phyloP scores from a whole-genome alignment of 2,329 filamentous ascomycete species.

The Ceratocystis cacaofunesta region DNA sequence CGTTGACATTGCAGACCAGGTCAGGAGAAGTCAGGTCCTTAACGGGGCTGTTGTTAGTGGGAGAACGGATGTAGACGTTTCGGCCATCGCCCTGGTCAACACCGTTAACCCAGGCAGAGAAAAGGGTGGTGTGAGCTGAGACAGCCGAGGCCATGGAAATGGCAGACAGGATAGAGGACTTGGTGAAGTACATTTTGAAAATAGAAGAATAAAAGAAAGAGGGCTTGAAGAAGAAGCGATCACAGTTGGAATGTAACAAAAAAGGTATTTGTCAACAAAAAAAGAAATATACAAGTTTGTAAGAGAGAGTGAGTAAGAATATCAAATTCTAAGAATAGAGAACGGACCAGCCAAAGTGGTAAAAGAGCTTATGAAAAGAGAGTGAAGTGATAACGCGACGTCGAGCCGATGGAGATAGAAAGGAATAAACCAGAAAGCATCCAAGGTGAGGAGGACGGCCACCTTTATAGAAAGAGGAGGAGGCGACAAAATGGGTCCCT shows the following conservation, averaged over 20 bases:
- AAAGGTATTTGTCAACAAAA: background rate
- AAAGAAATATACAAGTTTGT: background rate
- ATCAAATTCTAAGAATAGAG: slow-evolving; percentile 9
- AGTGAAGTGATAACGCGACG: slow-evolving; percentile 9
- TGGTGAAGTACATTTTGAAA: slow-evolving; percentile 14
- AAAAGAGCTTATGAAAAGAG: slow-evolving; percentile 5
- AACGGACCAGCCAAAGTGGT: slow-evolving; percentile 8
- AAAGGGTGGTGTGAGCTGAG: slow-evolving; percentile 33
- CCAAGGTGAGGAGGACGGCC: background rate
- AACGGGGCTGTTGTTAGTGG: slow-evolving; percentile 30
- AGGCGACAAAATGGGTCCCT: background rate
- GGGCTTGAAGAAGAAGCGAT: background rate
- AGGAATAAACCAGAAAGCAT: background rate
- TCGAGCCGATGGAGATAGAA: slow-evolving; percentile 13
- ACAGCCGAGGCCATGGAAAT: slow-evolving; percentile 27
- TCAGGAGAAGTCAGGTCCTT: slow-evolving; percentile 31
- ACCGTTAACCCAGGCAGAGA: slow-evolving; percentile 34
- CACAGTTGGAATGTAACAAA: slow-evolving; percentile 5
- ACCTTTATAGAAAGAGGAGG: background rate
- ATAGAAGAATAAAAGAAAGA: slow-evolving; percentile 1
- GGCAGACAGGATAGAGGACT: slow-evolving; percentile 20
- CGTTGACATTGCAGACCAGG: slow-evolving; percentile 33
- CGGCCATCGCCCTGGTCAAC: slow-evolving; percentile 30
- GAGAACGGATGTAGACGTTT: slow-evolving; percentile 30
- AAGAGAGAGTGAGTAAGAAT: slow-evolving; percentile 3